Evolutionary conservation across 1,284 basidiomycete species (phyloP), one percentile per base, ranked within the genome.

Genomic region (Tetrapyrgos nigripes): DNA sequence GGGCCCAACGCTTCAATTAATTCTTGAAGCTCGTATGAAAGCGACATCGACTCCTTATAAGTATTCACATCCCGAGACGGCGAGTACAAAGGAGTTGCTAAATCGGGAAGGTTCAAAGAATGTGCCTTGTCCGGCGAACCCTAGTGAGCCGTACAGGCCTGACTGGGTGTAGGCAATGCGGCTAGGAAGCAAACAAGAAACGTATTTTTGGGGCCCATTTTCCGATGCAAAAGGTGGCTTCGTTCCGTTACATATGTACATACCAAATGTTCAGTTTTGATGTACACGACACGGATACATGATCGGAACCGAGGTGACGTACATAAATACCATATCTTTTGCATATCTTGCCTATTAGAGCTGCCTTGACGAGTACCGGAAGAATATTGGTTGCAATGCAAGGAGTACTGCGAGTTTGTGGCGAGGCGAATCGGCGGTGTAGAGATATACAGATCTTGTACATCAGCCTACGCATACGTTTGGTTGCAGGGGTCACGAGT

Each of bases 31-130:
- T 50, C 45, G 28, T 27, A 53, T 50, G 24, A 46, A 58, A 33
- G 51, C 37, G 50, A 29, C 6, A 54, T 52, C 37, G 54, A 45
- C 57, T 50, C 43, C 46, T 50, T 54, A 48, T 37, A 46, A 50
- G 61, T 51, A 58, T 53, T 59, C 54, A 53, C 61, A 59, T 33
- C 54, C 52, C 50, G n/a, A 49, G 45, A 56, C 31, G 44, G 46
- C 49, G 53, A 62, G 51, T 62, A 62, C 61, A 62, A 62, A 62
- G 61, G 61, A 57, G 24, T 33, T 26, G 29, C 61, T 57, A 62
- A 53, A 62, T 56, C 57, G 57, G 61, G 61, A 62, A 62, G 48
- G 57, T 62, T 62, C 50, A 62, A 62, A 62, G 61, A 53, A 52
- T 46, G 46, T 33, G 50, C 29, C 33, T 46, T 58, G 45, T 62